These are phyloP conservation scores for Mycena venus DNA, from an alignment of 768 basidiomycete genomes.

Conservation along the genomic window DNA sequence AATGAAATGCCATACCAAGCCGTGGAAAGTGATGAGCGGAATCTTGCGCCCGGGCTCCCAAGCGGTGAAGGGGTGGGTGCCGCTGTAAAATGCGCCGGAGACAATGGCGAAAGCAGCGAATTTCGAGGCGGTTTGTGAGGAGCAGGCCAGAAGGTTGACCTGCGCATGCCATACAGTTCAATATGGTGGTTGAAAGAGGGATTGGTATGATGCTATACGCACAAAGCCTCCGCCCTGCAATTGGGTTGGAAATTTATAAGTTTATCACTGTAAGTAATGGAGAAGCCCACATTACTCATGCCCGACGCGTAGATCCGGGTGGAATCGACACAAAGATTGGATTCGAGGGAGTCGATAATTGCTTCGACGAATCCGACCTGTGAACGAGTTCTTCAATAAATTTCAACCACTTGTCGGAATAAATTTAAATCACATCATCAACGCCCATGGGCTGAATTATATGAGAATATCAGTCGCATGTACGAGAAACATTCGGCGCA, in stretches of 20 bases:
- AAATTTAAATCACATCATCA: slow-evolving; percentile 32
- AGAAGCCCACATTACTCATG: slow-evolving; percentile 32
- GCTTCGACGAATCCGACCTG: slow-evolving; percentile 30
- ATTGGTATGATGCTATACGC: not conserved
- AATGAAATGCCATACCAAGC: not conserved
- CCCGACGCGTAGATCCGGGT: slow-evolving; percentile 36
- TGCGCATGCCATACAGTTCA: too few relatives aligned
- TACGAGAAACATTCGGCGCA: not conserved
- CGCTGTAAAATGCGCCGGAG: slow-evolving; percentile 33
- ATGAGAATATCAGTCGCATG: not conserved
- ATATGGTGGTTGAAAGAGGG: too few relatives aligned
- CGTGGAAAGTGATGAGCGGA: slow-evolving; percentile 34
- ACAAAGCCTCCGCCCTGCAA: slow-evolving; percentile 35
- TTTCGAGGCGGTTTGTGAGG: slow-evolving; percentile 1
- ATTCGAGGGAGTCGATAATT: slow-evolving; percentile 19
- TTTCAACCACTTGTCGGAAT: too few relatives aligned
- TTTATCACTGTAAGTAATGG: not conserved
- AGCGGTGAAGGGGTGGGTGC: slow-evolving; percentile 23
- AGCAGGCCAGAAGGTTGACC: slow-evolving; percentile 37
- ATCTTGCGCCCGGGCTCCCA: slow-evolving; percentile 27
- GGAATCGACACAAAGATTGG: slow-evolving; percentile 35
- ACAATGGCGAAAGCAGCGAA: slow-evolving; percentile 38
- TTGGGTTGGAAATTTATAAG: not conserved
- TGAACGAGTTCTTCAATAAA: not conserved
- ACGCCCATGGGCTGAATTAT: slow-evolving; percentile 18